Conservation (phyloP, 1,139 yeast genomes). For the Pichia sp. region DNA sequence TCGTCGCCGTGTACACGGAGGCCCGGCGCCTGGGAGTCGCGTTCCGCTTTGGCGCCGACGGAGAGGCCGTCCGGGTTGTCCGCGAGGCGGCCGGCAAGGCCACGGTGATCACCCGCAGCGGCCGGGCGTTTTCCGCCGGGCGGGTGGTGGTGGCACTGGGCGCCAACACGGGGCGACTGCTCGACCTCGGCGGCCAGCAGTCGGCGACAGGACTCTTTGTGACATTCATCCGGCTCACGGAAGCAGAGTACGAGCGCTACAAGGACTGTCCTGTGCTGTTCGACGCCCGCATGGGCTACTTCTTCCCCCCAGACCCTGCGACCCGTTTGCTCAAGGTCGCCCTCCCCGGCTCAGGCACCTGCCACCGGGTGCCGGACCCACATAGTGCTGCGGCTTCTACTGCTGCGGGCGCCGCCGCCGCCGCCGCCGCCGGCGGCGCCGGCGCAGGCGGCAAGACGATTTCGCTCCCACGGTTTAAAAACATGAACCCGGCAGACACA, state of each 20-base stretch:
- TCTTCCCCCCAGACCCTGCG: conserved; percentile 44
- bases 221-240: conserved; percentile 34
- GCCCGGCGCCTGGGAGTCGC: conserved; percentile 33
- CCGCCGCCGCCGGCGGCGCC: conserved; percentile 23
- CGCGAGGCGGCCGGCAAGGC: conserved; percentile 19
- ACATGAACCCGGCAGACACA: conserved; percentile 34
- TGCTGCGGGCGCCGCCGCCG: conserved; percentile 21
- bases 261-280: conserved; percentile 37
- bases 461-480: conserved; percentile 34
- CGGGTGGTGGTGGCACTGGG: conserved; percentile 34
- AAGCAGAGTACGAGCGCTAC: conserved; percentile 30
- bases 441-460: conserved; percentile 16
- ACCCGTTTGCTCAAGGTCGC: conserved; percentile 39
- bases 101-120: conserved; percentile 28
- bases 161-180: conserved; percentile 33
- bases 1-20: conserved; percentile 29
- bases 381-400: no score
- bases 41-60: conserved; percentile 34
- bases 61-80: conserved; percentile 23
- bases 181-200: conserved; percentile 35
- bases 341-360: conserved; percentile 37
- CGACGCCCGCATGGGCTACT: conserved; percentile 45
- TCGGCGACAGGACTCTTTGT: conserved; percentile 39
- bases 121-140: conserved; percentile 32
- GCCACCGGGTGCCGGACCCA: conserved; percentile 30